These are phyloP conservation scores for carrot (Daucus carota) DNA, from an alignment of 129 eudicot species.

Conservation along the genomic window DH1_v3.0 NC_030383.2:48262501-48263000, in stretches of 20 bases:
- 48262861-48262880: background rate
- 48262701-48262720: constrained; percentile 7
- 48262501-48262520: background rate
- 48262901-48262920: constrained; percentile 30
- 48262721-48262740: constrained; percentile 66
- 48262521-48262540: background rate
- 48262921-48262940: constrained; percentile 33
- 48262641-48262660: background rate
- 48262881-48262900: constrained; percentile 79
- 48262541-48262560: background rate
- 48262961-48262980: constrained; percentile 26
- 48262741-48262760: constrained; percentile 96
- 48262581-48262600: background rate
- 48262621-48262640: background rate
- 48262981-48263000: constrained; percentile 31
- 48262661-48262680: background rate
- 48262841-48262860: background rate
- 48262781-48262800: constrained; percentile 93
- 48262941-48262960: constrained; percentile 36
- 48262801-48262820: constrained; percentile 43
- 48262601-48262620: background rate
- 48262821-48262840: background rate
- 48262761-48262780: constrained; percentile 97
- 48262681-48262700: background rate
- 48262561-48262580: background rate